Conservation (phyloP, 257 asterid genomes). For the Verbena officinalis region DNA sequence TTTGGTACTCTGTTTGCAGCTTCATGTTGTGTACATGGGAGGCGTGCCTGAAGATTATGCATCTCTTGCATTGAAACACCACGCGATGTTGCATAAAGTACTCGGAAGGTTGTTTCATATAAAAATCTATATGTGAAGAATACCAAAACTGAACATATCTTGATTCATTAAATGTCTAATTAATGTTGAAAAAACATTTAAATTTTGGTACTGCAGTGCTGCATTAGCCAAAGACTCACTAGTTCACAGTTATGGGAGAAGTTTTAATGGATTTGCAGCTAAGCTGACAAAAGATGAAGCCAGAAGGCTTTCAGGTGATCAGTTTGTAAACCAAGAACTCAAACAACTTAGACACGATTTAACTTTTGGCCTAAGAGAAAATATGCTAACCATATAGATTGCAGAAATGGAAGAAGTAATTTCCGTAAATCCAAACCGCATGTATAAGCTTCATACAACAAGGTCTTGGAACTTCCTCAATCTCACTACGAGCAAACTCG, state of each 20-base stretch:
- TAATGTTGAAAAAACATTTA: not conserved
- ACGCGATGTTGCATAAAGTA: constrained; percentile 27
- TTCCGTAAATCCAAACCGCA: constrained; percentile 42
- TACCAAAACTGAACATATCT: not conserved
- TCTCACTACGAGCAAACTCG: no score
- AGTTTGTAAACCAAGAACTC: not conserved
- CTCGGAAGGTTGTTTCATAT: no score
- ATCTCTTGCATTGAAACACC: constrained; percentile 10
- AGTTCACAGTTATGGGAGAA: constrained; percentile 43
- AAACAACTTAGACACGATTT: no score
- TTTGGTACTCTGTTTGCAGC: no score
- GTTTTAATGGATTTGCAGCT: constrained; percentile 59
- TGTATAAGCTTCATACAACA: no score
- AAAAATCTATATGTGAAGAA: not conserved
- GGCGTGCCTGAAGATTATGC: no score
- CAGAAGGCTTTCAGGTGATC: constrained; percentile 29
- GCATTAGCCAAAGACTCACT: constrained; percentile 34
- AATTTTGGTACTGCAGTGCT: constrained; percentile 30
- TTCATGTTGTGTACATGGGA: no score
- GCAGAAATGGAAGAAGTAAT: constrained; percentile 52
- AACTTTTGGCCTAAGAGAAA: not conserved
- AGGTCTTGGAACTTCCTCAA: no score
- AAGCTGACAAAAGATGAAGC: constrained; percentile 45
- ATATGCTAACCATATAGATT: not conserved
- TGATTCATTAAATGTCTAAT: not conserved